Conservation (phyloP, 2,329 filamentous ascomycete genomes). For the Cucurbitaria berberidis region DNA sequence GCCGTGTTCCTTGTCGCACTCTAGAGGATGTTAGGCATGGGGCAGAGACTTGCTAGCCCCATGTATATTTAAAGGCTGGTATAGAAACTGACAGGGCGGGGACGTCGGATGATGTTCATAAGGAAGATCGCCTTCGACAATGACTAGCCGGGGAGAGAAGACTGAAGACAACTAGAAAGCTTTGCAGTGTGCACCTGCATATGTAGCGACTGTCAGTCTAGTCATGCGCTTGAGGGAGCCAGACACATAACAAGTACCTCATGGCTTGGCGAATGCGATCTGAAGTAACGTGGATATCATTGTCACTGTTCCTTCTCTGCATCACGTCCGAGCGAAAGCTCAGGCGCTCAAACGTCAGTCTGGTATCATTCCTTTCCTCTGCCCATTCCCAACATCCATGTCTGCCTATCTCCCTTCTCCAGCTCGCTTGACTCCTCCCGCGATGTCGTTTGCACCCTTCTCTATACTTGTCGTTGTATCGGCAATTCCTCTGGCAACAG, state of each 20-base stretch:
- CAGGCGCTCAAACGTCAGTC: background rate
- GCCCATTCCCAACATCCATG: background rate
- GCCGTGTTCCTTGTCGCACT: background rate
- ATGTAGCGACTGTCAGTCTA: background rate
- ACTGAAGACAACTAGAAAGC: background rate
- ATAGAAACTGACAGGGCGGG: background rate
- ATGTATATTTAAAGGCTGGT: background rate
- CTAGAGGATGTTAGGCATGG: background rate
- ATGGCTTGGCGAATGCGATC: background rate
- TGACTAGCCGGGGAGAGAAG: background rate
- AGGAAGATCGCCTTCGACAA: background rate
- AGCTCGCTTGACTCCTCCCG: slow-evolving; percentile 55
- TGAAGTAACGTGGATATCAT: background rate
- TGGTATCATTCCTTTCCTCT: slow-evolving; percentile 1
- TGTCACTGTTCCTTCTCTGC: background rate
- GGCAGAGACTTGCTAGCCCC: background rate
- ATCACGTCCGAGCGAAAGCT: background rate
- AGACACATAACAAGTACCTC: background rate
- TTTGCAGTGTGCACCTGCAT: background rate
- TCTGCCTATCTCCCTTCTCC: slow-evolving; percentile 52
- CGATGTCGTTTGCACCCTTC: slow-evolving; percentile 51
- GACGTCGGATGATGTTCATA: background rate
- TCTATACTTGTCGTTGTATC: slow-evolving; percentile 55
- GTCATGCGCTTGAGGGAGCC: background rate
- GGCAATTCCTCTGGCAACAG: slow-evolving; percentile 51